Evolutionary conservation across 202 grass and related monocot genomes (phyloP), one percentile per base, ranked within the genome.

Genomic region (Zoysia matrella): DNA sequence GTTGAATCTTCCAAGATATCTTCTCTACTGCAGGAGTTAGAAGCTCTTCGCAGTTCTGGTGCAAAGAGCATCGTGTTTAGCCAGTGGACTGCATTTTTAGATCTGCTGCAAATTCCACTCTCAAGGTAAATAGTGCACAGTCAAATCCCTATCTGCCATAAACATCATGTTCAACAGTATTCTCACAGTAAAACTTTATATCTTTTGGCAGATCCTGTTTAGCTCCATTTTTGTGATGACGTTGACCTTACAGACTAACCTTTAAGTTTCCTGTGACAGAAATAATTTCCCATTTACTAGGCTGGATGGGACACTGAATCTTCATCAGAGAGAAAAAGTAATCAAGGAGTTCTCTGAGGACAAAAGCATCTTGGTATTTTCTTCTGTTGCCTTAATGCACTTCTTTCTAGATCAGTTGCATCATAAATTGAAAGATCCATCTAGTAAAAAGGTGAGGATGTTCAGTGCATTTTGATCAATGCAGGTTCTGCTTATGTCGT

Each of bases 61-160:
- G 84, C 92, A 54, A 98, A 98, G 82, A 95, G 88, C 75, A 93
- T 98, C 3, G 82, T 98, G 22, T 98, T 98, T 88, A 98, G 92
- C 80, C 95, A 98, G 81, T 98, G 95, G 95, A 98, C 95, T 81
- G 92, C 92, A 78, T 98, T 98, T 89, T 85, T 98, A 61, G 95
- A 98, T 94, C 95, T 98, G 73, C 76, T 98, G 56, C 78, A 98
- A 85, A 98, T 98, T 82, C 90, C 95, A 63, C 95, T 98, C 93
- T 94, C 90, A n/a, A 83, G 92, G 92, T 90, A 91, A 88, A 39
- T 64, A 47, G 47, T 67, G 36, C 74, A 54, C 13, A 50, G 16
- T 73, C n/a, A 74, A 41, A 54, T 36, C 30, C 30, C 30, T 36
- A 36, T 36, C 30, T 76, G 11, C 61, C 5, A 41, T 57, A 3